These are phyloP conservation scores for Pichia deserticola DNA, from an alignment of 805 yeast genomes.

Conservation along the genomic window DNA sequence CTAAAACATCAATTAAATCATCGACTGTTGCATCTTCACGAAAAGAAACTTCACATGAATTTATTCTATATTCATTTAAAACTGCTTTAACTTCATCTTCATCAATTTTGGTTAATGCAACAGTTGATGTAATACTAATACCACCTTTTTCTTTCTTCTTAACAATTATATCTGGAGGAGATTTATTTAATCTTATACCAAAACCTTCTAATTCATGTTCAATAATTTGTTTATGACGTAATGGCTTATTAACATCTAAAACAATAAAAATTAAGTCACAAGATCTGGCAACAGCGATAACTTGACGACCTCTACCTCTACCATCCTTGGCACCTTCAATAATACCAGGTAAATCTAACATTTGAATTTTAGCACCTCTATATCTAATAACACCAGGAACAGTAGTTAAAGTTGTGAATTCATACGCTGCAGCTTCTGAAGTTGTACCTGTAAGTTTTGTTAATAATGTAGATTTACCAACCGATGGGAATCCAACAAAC, in stretches of 20 bases:
- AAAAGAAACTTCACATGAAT: conserved; percentile 93
- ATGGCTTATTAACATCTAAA: conserved; percentile 91
- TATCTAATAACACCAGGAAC: conserved; percentile 95
- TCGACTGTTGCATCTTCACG: conserved; percentile 98
- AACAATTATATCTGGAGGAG: conserved; percentile 87
- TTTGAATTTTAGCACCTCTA: conserved; percentile 96
- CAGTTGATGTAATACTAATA: conserved; percentile 86
- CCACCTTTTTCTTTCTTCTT: conserved; percentile 96
- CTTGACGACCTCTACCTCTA: conserved; percentile 91
- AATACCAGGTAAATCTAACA: conserved; percentile 87
- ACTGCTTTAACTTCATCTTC: conserved; percentile 93
- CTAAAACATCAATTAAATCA: conserved; percentile 90
- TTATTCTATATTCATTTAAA: conserved; percentile 89
- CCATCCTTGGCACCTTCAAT: conserved; percentile 91
- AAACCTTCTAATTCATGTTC: conserved; percentile 96
- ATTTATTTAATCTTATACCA: conserved; percentile 88
- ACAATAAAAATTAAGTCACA: conserved; percentile 91
- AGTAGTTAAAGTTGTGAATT: conserved; percentile 94
- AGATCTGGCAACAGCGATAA: conserved; percentile 98
- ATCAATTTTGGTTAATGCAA: conserved; percentile 84
- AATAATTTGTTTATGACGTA: conserved; percentile 87
- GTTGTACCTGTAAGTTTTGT: conserved; percentile 91
- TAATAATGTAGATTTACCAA: conserved; percentile 80
- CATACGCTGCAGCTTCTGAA: conserved; percentile 96
- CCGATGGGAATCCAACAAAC: conserved; percentile 97